Base-by-base conservation (phyloP, 2,329 filamentous ascomycete species). In the Hypoxylon sp. region DNA sequence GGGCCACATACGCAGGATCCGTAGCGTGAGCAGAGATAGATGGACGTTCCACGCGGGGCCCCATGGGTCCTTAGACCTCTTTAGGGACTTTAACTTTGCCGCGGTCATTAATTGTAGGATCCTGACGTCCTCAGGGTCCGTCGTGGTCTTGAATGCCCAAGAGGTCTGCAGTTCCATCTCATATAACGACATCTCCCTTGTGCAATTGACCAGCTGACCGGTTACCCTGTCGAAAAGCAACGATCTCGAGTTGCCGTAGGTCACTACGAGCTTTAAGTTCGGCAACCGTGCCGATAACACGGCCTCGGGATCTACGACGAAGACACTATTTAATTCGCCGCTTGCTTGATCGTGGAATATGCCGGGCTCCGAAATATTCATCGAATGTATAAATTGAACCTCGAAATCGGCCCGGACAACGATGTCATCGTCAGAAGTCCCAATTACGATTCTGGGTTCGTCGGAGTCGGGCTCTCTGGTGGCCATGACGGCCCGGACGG, bases 31-130 rank as follows among this genome's bases (percentile, higher is more conserved):
- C 30, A 6, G 17, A 6, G 53, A 13, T 14, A 56, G 10, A 37
- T 56, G 22, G 13, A 31, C 37, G 27, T 56, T 56, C 53, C 37
- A 56, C 2, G 53, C 53, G 4, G 37, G 53, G 10, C 53, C 27
- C 22, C 20, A 27, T 7, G 53, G 53, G 11, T 44, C 53, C 10
- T 2, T n/a, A 6, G 11, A 31, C n/a, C 4, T 17, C 1, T 22
- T 17, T 20, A 46, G 1, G n/a, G 3, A 8, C 1, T 22, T 22
- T 5, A 22, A 2, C 3, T 46, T 11, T 10, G n/a, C 2, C 3
- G 4, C 3, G 2, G n/a, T 25, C 14, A 33, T 2, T 27, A 27
- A 25, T 20, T 30, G 1, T 7, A 37, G n/a, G 5, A 50, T 44
- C 7, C n/a, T 46, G 27, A 31, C 11, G 3, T 2, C 3, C 2